Evolutionary conservation across 169 alveolate genomes (phyloP), one percentile per base, ranked within the genome.

Genomic region (Eimeria tenella): DNA sequence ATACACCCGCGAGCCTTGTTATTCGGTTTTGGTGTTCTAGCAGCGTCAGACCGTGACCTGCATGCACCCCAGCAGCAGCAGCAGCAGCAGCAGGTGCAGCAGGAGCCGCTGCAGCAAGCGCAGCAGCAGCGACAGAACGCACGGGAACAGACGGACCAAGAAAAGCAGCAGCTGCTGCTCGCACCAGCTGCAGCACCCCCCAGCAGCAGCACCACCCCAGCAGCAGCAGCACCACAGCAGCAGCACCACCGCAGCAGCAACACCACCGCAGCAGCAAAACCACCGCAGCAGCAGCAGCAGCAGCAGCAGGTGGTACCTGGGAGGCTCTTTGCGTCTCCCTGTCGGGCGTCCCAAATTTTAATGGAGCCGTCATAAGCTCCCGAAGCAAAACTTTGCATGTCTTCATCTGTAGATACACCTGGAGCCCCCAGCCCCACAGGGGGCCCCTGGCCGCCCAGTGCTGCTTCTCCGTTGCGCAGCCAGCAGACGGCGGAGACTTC

Each of bases 401-500:
- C 91, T 25, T 83, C 91, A 21, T 81, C 89, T n/a, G 68, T 56
- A 56, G 23, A 81, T 55, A 25, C 68, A 50, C 86, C 86, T 71
- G 71, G 71, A n/a, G 89, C 68, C 73, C 5, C 58, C 21, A 52
- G 3, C 31, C 58, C 68, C 15, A 50, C 73, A 6, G 19, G 63
- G 49, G 42, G n/a, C 65, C n/a, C 65, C 63, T 75, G 86, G 23
- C 23, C 68, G 73, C 73, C 25, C 25, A 63, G 71, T 25, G 89
- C 71, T 53, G 73, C 89, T 53, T 83, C 91, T 74, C 91, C 91
- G 63, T 62, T 83, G 19, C 91, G 91, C 62, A 91, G 92, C 95
- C 95, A 91, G 42, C 95, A 79, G 53, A 91, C 91, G 21, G 95
- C 95, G 74, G 95, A 91, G 4, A 91, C 95, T 42, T 91, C 95